Base-by-base conservation (phyloP, 2,329 filamentous ascomycete genomes). In the Neopestalotiopsis sp. region DNA sequence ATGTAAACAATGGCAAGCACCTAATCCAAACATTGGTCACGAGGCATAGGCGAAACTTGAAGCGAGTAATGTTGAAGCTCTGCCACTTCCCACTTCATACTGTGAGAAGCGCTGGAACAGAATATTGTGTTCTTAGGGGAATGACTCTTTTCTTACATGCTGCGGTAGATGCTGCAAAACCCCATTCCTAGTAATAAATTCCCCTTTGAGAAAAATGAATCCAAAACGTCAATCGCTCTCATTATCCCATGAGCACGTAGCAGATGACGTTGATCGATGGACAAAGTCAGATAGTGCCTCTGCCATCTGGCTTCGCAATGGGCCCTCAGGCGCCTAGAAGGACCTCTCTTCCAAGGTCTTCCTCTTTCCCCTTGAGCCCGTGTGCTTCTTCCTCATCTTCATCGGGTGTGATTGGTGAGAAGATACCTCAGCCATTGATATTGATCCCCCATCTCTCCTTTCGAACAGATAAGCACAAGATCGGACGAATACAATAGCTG, bases 211-310 rank as follows among this genome's bases (percentile, higher is more conserved):
- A 17, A 59, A 24, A 40, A 67, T 42, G 9, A n/a, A 66, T 20
- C 20, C 24, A 56, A 58, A 6, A 30, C 12, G 42, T 53, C 62
- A 42, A 20, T 62, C 38, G 65, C 68, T 69, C 59, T 69, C 65
- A 40, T 53, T 68, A 68, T 59, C 67, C 67, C 67, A 65, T 65
- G 61, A 68, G 61, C 61, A 34, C 62, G 56, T 68, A 63, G 38
- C 40, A 53, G 38, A 34, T 63, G 45, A 56, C 49, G 49, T 32
- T 45, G 38, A 58, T 42, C 13, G 14, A 20, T 57, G 17, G 34
- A 58, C 9, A 20, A 10, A 20, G 34, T 38, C 34, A 38, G n/a
- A 64, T 45, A 2, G 14, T 32, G n/a, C 38, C 28, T 12, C 17
- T 34, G n/a, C n/a, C 30, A 13, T n/a, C n/a, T 14, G n/a, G 30